phyloP scores from a whole-genome alignment of 2,329 filamentous ascomycete species.

The Clonostachys rosea region DNA sequence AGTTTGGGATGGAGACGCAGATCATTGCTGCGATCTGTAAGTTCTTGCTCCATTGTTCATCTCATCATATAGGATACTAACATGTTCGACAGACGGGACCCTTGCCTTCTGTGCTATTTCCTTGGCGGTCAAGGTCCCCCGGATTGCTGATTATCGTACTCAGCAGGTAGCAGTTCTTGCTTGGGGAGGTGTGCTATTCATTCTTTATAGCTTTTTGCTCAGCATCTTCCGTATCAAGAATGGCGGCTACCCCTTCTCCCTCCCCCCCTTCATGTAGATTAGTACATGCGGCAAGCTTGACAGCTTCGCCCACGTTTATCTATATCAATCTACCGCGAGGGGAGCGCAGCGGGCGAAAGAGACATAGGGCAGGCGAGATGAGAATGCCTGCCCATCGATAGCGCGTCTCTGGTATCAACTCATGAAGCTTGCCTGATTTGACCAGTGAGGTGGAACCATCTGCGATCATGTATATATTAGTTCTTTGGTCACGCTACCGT shows the following conservation, averaged over 20 bases:
- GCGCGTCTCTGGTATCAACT: no score
- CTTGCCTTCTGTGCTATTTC: constrained; percentile 87
- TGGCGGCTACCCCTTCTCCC: constrained; percentile 85
- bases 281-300: background rate
- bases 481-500: no score
- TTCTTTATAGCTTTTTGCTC: constrained; percentile 89
- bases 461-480: no score
- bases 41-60: constrained; percentile 25
- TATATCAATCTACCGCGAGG: no score
- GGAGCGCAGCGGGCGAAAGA: no score
- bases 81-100: constrained; percentile 46
- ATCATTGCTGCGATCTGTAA: constrained; percentile 91
- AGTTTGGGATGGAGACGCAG: constrained; percentile 92
- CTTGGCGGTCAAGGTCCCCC: constrained; percentile 89
- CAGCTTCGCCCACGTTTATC: background rate
- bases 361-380: no score
- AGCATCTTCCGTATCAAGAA: constrained; percentile 96
- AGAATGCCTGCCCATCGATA: no score
- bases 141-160: constrained; percentile 69
- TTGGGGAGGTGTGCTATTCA: constrained; percentile 72
- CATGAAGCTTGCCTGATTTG: no score
- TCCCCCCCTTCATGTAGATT: constrained; percentile 75
- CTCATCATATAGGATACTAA: background rate
- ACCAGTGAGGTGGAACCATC: no score
- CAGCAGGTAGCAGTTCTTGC: constrained; percentile 80